phyloP scores from a whole-genome alignment of 1,139 yeast genomes.

The Groenewaldozyma sp. region DNA sequence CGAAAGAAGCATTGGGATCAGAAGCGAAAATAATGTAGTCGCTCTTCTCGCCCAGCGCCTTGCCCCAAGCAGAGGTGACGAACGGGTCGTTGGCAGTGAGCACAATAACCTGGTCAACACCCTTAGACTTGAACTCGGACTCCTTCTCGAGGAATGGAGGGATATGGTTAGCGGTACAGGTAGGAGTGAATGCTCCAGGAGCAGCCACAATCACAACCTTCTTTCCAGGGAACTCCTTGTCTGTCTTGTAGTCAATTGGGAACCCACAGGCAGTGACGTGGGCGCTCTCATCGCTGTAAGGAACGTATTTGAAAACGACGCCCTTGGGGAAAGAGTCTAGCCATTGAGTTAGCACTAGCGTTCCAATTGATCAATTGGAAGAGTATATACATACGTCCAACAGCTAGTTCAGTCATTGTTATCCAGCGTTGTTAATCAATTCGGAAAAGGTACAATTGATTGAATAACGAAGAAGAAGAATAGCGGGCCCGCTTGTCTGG shows the following conservation, averaged over 20 bases:
- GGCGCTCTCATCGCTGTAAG: conserved; percentile 39
- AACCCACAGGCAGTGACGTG: conserved; percentile 43
- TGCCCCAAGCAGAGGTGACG: conserved; percentile 73
- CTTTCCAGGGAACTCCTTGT: conserved; percentile 40
- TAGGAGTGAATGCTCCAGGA: conserved; percentile 90
- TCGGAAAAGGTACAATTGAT: no score
- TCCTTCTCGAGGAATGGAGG: conserved; percentile 58
- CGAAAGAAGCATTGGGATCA: conserved; percentile 59
- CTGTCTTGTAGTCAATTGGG: conserved; percentile 45
- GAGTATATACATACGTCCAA: no score
- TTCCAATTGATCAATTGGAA: no score
- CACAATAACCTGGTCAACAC: conserved; percentile 63
- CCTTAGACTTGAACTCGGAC: conserved; percentile 51
- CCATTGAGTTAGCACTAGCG: no score
- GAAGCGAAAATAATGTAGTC: conserved; percentile 49
- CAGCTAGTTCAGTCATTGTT: no score
- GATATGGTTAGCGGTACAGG: conserved; percentile 74
- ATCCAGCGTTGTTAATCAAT: no score
- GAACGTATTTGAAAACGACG: conserved; percentile 47
- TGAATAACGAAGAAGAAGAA: no score
- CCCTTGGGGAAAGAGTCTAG: conserved; percentile 45
- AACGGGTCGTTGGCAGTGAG: conserved; percentile 78
- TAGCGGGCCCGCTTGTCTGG: no score
- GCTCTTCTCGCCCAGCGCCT: conserved; percentile 47
- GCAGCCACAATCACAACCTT: conserved; percentile 67